A percentile compares a stretch with the other conserved stretches of the same genome.
Conservation (phyloP, 805 yeast species). For the Aciculoconidium aculeatum region DNA sequence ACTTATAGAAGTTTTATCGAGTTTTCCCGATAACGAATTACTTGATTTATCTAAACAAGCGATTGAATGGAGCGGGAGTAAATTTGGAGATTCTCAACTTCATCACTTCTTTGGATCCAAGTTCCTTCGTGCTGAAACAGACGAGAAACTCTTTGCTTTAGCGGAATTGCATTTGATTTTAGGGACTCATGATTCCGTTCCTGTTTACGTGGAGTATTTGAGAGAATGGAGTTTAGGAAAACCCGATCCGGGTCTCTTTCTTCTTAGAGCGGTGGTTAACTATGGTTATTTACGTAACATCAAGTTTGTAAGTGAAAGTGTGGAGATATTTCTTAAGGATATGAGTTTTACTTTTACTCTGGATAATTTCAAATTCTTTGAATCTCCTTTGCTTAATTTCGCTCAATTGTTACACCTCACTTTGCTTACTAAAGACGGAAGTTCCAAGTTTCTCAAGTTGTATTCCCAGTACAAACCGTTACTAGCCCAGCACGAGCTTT, state of each 20-base stretch:
- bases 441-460: constrained; percentile 47
- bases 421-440: constrained; percentile 43
- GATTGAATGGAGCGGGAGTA: constrained; percentile 57
- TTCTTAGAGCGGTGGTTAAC: constrained; percentile 63
- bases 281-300: constrained; percentile 65
- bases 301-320: constrained; percentile 44
- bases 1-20: constrained; percentile 42
- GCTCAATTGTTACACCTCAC: constrained; percentile 60
- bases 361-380: constrained; percentile 30
- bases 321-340: constrained; percentile 16
- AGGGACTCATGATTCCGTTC: constrained; percentile 53
- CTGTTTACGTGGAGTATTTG: constrained; percentile 39
- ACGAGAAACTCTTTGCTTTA: constrained; percentile 45
- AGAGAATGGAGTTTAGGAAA: constrained; percentile 31
- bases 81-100: constrained; percentile 70
- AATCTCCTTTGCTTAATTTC: constrained; percentile 54
- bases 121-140: constrained; percentile 35
- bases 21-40: constrained; percentile 42
- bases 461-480: constrained; percentile 42
- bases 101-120: constrained; percentile 71
- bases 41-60: constrained; percentile 62
- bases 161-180: constrained; percentile 70
- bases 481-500: constrained; percentile 30
- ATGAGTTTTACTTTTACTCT: too few species aligned
- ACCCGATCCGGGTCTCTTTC: constrained; percentile 32